Percentiles rank a stretch among this genome's conserved stretches.
Conservation (phyloP, 163 green algal genomes). For the Trebouxia gelatinosa region DNA sequence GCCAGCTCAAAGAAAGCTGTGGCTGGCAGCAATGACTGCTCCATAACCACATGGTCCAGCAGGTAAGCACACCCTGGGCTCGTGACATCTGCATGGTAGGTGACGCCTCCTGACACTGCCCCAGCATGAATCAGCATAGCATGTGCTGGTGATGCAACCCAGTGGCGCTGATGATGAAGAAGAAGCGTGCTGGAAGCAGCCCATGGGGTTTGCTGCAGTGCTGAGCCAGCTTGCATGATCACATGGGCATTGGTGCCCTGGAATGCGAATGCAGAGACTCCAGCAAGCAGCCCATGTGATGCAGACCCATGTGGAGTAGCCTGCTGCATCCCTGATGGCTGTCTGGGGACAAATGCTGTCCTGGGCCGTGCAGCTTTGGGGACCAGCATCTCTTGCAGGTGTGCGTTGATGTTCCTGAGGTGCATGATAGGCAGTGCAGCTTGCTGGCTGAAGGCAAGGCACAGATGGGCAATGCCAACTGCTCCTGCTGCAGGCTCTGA, state of each 20-base stretch:
- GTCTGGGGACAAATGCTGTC: neutral
- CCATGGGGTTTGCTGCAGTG: conserved; percentile 16
- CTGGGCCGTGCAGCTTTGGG: neutral
- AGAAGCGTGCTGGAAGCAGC: neutral
- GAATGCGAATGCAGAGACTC: conserved; percentile 78
- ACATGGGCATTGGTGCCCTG: conserved; percentile 79
- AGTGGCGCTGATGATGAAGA: conserved; percentile 3
- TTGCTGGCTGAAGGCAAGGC: neutral
- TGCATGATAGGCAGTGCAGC: conserved; percentile 44
- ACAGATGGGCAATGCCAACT: conserved; percentile 16
- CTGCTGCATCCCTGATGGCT: neutral
- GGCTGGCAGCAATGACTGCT: conserved; percentile 21
- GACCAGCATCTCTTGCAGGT: conserved; percentile 38
- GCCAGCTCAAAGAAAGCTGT: conserved; percentile 30
- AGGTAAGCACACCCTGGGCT: conserved; percentile 3
- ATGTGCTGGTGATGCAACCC: neutral
- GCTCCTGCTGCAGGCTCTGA: conserved; percentile 22
- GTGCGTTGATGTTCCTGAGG: conserved; percentile 59
- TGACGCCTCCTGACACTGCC: neutral
- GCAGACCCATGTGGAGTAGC: too few relatives aligned
- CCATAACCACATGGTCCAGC: conserved; percentile 19
- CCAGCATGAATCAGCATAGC: neutral
- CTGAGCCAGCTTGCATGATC: conserved; percentile 25
- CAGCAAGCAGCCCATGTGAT: conserved; percentile 24
- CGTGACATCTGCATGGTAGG: neutral